phyloP scores from a whole-genome alignment of 306 rosid species.

The Pyrus bretschneideri region DNA sequence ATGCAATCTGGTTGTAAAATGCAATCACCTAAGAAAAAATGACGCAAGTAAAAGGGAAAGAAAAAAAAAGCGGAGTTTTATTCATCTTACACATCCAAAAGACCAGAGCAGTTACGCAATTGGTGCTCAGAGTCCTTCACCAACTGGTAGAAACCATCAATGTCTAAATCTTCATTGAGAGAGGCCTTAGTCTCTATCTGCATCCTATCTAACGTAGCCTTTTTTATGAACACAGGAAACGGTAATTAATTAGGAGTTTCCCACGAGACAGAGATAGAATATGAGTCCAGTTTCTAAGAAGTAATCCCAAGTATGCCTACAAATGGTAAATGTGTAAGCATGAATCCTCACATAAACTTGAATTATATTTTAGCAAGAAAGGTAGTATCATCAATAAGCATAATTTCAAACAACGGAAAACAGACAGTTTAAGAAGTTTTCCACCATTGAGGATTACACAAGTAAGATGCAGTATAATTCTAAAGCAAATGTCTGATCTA shows the following conservation, averaged over 20 bases:
- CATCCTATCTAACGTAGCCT: constrained; percentile 50
- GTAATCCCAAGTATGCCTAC: not conserved
- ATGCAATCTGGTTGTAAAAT: constrained; percentile 6
- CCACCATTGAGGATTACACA: not conserved
- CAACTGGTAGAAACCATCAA: constrained; percentile 28
- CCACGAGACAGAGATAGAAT: constrained; percentile 3
- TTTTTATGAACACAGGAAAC: constrained; percentile 25
- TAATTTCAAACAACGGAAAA: not conserved
- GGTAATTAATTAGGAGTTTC: constrained; percentile 5
- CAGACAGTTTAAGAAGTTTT: not conserved
- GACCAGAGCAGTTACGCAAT: constrained; percentile 50
- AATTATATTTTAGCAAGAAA: not conserved
- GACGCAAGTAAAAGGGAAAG: not conserved
- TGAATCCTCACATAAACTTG: not conserved
- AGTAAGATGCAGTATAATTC: not conserved
- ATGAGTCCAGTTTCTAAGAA: not conserved
- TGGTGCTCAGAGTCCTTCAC: constrained; percentile 44
- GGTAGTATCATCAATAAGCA: not conserved
- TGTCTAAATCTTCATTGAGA: constrained; percentile 32
- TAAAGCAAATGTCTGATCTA: not conserved
- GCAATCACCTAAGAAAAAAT: not conserved
- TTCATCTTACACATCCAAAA: constrained; percentile 56
- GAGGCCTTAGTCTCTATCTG: constrained; percentile 32
- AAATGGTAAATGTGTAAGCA: not conserved
- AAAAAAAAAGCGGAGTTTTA: constrained; percentile 9